A percentile compares a stretch with the other conserved stretches of the same genome.
Conservation (phyloP, 345 rosid genomes). For the Populus davidiana region DNA sequence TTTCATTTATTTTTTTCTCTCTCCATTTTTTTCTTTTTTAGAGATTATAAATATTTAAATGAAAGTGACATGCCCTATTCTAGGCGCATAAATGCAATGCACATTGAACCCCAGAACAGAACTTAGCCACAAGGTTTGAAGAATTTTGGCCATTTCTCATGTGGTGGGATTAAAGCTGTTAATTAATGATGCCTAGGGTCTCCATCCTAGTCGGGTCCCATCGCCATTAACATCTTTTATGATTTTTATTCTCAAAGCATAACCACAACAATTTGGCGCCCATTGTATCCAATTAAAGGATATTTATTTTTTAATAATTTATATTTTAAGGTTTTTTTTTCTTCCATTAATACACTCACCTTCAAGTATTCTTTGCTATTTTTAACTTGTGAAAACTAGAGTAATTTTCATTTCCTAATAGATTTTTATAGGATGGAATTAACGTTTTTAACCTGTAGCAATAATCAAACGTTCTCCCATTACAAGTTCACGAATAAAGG, state of each 20-base stretch:
- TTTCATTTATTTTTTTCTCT: neutral
- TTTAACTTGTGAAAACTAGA: no score
- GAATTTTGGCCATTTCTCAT: neutral
- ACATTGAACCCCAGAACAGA: neutral
- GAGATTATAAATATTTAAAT: neutral
- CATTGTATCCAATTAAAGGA: neutral
- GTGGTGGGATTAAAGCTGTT: neutral
- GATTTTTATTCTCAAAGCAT: neutral
- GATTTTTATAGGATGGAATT: neutral
- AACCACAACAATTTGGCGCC: neutral
- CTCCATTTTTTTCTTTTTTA: neutral
- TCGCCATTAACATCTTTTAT: neutral
- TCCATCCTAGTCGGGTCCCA: neutral
- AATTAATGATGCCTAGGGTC: neutral
- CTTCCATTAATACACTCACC: neutral
- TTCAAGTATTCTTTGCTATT: no score
- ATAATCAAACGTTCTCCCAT: no score
- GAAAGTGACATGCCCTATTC: constrained; percentile 7
- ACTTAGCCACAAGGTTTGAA: neutral
- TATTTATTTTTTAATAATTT: no score
- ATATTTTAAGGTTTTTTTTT: neutral
- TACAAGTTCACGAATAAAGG: neutral
- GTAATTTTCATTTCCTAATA: neutral
- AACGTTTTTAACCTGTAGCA: neutral
- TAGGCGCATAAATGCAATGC: constrained; percentile 4